Evolutionary conservation across 2,329 filamentous ascomycete species (phyloP).

Genomic region (Grosmannia serpens): DNA sequence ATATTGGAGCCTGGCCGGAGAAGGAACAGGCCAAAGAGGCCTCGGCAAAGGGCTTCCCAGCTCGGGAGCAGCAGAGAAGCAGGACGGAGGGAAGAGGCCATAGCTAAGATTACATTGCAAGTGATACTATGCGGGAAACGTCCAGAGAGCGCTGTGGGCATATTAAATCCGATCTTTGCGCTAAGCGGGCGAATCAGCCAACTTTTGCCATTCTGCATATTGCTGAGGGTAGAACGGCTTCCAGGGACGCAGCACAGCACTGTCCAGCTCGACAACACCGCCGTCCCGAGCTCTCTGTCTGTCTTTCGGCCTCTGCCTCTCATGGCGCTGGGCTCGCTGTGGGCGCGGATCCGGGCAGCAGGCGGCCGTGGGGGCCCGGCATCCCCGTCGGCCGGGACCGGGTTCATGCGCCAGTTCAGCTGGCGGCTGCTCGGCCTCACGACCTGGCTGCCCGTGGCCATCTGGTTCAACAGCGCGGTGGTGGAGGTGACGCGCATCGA

Average conservation of each 20-base stretch:
- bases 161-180: background rate
- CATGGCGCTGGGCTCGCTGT: conserved; percentile 7
- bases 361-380: background rate
- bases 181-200: background rate
- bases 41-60: background rate
- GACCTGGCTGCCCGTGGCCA: conserved; percentile 50
- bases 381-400: background rate
- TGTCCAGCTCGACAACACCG: background rate
- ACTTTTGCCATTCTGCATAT: background rate
- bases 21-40: background rate
- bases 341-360: conserved; percentile 6
- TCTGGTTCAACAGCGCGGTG: conserved; percentile 51
- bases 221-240: background rate
- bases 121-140: background rate
- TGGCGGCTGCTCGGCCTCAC: conserved; percentile 40
- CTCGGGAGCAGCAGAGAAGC: background rate
- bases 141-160: background rate
- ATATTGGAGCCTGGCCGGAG: background rate
- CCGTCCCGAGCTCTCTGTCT: background rate
- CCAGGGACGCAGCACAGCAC: background rate
- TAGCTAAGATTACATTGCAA: background rate
- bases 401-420: conserved; percentile 25
- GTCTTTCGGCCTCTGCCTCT: background rate
- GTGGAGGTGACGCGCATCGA: conserved; percentile 45
- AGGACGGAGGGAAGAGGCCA: background rate